phyloP scores from a whole-genome alignment of 2,329 filamentous ascomycete genomes.

The Harringtonia lauricola region DNA sequence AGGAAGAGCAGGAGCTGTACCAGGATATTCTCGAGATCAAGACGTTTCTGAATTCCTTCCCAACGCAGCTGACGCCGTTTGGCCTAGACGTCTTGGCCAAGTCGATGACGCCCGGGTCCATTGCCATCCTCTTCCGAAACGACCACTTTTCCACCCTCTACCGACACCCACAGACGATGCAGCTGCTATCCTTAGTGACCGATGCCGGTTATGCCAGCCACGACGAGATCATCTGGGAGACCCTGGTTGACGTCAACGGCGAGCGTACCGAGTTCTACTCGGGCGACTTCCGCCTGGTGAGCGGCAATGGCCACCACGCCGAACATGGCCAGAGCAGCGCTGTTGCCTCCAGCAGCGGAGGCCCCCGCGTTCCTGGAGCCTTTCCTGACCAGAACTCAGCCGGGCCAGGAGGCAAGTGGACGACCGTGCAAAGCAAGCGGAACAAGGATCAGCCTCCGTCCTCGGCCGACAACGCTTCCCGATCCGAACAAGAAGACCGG shows the following conservation, averaged over 20 bases:
- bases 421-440: conserved; percentile 35
- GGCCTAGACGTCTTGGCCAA: conserved; percentile 66
- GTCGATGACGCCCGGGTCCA: conserved; percentile 61
- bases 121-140: conserved; percentile 91
- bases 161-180: conserved; percentile 66
- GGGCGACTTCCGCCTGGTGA: conserved; percentile 81
- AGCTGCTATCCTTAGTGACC: conserved; percentile 77
- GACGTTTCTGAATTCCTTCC: conserved; percentile 64
- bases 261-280: conserved; percentile 74
- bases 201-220: conserved; percentile 84
- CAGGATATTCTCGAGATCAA: conserved; percentile 80
- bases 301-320: conserved; percentile 32
- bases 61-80: conserved; percentile 77
- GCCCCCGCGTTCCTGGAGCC: no score
- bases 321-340: neutral
- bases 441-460: conserved; percentile 16
- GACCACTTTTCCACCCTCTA: conserved; percentile 95
- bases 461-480: conserved; percentile 20
- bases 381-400: no score
- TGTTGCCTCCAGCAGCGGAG: neutral
- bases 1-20: conserved; percentile 67
- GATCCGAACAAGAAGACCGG: conserved; percentile 65
- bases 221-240: conserved; percentile 94
- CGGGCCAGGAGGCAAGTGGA: conserved; percentile 32
- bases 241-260: conserved; percentile 77